Conservation (phyloP, 257 asterid genomes). For the Penstemon barbatus region DNA sequence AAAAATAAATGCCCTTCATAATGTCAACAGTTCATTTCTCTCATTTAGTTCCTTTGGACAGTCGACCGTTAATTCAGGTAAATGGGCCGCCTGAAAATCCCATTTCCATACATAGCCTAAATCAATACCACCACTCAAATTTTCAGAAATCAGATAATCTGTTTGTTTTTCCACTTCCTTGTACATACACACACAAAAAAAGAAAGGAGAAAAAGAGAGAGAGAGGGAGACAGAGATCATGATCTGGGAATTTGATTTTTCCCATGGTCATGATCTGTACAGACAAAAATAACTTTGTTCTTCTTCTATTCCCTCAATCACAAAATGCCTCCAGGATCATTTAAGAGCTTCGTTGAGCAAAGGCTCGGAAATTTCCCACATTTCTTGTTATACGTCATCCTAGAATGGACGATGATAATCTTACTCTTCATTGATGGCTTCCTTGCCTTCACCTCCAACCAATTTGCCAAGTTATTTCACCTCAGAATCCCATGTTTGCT, state of each 20-base stretch:
- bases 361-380: conserved; percentile 56
- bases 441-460: conserved; percentile 59
- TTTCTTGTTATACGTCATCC: conserved; percentile 56
- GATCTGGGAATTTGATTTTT: conserved; percentile 45
- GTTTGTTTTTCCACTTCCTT: conserved; percentile 31
- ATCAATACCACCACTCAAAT: neutral
- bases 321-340: conserved; percentile 35
- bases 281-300: neutral
- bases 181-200: too few species aligned
- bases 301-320: neutral
- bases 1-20: too few species aligned
- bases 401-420: conserved; percentile 74
- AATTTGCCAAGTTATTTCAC: conserved; percentile 64
- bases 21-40: too few species aligned
- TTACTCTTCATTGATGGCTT: conserved; percentile 70
- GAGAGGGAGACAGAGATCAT: conserved; percentile 35
- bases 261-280: conserved; percentile 59
- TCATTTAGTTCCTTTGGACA: conserved; percentile 9
- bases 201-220: conserved; percentile 14
- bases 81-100: neutral
- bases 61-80: conserved; percentile 53
- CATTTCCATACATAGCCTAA: conserved; percentile 26
- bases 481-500: conserved; percentile 73
- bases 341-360: conserved; percentile 49
- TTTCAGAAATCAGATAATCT: conserved; percentile 9